Conservation (phyloP, 2,329 filamentous ascomycete genomes). For the Scedosporium boydii region DNA sequence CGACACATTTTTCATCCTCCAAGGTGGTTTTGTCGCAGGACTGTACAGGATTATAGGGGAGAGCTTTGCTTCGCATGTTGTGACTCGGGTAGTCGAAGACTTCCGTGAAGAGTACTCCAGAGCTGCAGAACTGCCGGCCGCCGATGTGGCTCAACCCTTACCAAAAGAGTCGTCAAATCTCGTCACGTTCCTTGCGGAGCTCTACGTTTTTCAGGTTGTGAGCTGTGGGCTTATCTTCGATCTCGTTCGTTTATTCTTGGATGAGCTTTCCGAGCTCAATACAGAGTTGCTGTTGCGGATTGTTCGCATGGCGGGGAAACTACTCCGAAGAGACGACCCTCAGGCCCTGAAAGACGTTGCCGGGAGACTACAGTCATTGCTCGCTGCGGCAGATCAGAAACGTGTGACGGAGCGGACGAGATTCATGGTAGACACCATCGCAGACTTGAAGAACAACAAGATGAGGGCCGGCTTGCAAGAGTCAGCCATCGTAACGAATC, state of each 20-base stretch:
- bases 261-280: slow-evolving; percentile 70
- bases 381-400: slow-evolving; percentile 55
- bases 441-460: slow-evolving; percentile 88
- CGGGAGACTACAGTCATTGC: slow-evolving; percentile 62
- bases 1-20: slow-evolving; percentile 84
- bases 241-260: slow-evolving; percentile 71
- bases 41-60: slow-evolving; percentile 80
- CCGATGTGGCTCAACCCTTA: slow-evolving; percentile 10
- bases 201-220: slow-evolving; percentile 89
- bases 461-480: slow-evolving; percentile 66
- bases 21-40: slow-evolving; percentile 81
- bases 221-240: slow-evolving; percentile 81
- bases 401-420: slow-evolving; percentile 80
- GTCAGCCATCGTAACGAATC: slow-evolving; percentile 66
- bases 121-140: slow-evolving; percentile 21
- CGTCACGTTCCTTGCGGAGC: slow-evolving; percentile 70
- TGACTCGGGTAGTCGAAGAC: slow-evolving; percentile 67
- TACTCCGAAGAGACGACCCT: slow-evolving; percentile 82
- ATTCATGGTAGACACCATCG: slow-evolving; percentile 97
- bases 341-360: slow-evolving; percentile 84
- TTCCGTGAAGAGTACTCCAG: slow-evolving; percentile 58
- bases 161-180: slow-evolving; percentile 52
- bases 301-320: slow-evolving; percentile 70
- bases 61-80: slow-evolving; percentile 80
- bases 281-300: slow-evolving; percentile 81